Evolutionary conservation across 768 basidiomycete species (phyloP).

Genomic region (Mrakia blollopis): DNA sequence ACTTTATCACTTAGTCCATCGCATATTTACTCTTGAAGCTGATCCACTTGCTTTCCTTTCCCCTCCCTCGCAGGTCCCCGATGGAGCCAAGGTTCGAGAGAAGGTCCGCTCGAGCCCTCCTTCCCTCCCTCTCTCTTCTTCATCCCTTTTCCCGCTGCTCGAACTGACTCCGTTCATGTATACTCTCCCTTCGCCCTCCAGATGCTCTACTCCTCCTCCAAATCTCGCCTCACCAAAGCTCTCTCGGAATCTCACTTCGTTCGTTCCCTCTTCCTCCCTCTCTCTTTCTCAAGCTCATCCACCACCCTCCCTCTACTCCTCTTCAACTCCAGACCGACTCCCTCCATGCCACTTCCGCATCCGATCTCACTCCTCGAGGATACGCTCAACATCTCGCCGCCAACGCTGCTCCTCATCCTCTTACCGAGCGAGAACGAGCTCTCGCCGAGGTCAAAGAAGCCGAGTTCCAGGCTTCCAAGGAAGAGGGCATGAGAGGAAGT

Average conservation of each 20-base stretch:
- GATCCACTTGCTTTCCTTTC: neutral
- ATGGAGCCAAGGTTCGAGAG: conserved; percentile 32
- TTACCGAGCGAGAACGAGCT: conserved; percentile 30
- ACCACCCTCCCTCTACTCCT: neutral
- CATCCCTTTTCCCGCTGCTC: neutral
- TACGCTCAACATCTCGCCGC: conserved; percentile 25
- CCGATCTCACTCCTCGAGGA: conserved; percentile 25
- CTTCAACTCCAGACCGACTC: conserved; percentile 21
- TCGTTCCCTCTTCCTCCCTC: neutral
- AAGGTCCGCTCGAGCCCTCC: conserved; percentile 8
- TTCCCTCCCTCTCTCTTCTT: neutral
- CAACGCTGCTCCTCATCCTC: conserved; percentile 24
- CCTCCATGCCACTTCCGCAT: conserved; percentile 20
- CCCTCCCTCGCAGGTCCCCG: conserved; percentile 13
- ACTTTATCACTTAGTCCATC: too few species aligned
- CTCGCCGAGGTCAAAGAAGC: conserved; percentile 21
- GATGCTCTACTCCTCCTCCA: conserved; percentile 32
- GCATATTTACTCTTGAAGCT: neutral
- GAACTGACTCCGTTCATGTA: neutral
- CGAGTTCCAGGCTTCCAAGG: conserved; percentile 26
- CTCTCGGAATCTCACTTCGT: conserved; percentile 29
- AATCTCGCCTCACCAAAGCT: conserved; percentile 28
- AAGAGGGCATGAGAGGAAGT: conserved; percentile 25
- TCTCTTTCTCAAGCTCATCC: neutral
- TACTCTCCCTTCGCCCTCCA: neutral